A percentile compares a stretch with the other conserved stretches of the same genome.
Conservation (phyloP, 2,329 filamentous ascomycete genomes). For the Aspergillus intermedius region DNA sequence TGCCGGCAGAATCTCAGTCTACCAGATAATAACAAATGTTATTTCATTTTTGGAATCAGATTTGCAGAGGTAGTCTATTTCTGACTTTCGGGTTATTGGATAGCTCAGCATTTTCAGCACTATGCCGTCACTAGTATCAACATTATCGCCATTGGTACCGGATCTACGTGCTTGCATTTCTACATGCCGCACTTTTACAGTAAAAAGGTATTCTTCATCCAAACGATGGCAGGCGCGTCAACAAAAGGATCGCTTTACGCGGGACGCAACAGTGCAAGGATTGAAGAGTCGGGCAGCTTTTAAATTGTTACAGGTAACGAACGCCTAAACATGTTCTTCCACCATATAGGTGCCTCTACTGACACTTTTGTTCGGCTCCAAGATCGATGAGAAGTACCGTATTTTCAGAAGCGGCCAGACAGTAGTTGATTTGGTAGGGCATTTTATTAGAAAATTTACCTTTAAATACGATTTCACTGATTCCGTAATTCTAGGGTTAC, state of each 20-base stretch:
- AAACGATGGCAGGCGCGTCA: constrained; percentile 80
- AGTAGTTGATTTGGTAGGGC: constrained; percentile 72
- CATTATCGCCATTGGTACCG: neutral
- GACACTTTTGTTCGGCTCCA: constrained; percentile 1
- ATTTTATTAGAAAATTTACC: neutral
- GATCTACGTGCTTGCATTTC: neutral
- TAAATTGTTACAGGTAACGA: constrained; percentile 75
- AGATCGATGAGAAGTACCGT: constrained; percentile 77
- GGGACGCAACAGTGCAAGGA: constrained; percentile 68
- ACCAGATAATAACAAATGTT: no score
- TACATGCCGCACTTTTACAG: neutral
- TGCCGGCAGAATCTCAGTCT: neutral
- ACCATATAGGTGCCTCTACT: no score
- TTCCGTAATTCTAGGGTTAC: constrained; percentile 30
- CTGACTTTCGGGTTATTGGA: no score
- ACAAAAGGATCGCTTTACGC: constrained; percentile 62
- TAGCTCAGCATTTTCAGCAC: neutral
- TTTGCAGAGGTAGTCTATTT: no score
- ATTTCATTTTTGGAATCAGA: no score
- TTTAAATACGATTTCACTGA: neutral
- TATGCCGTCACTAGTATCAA: neutral
- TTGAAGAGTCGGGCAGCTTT: constrained; percentile 89
- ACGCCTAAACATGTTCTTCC: no score
- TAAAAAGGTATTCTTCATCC: constrained; percentile 48
- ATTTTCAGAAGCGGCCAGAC: constrained; percentile 76